Evolutionary conservation across 176 grass and related monocot genomes (phyloP), one percentile per base, ranked within the genome.

Genomic region (Hsuehochloa calcarea): DNA sequence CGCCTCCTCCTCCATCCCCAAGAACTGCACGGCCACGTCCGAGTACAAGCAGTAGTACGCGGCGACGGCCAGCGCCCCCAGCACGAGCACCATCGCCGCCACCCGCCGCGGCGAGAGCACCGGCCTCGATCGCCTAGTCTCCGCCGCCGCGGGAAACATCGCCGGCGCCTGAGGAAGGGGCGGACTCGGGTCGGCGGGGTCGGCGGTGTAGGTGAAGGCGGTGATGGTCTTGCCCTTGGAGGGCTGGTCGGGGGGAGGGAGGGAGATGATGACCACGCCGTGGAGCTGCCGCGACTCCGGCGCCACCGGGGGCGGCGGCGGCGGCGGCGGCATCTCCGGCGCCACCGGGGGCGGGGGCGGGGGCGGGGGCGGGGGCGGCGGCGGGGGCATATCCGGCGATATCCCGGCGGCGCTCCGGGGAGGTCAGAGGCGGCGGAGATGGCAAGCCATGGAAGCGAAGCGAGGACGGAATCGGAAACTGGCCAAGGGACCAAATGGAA

Each of bases 221-320:
- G 96, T 99, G 88, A 99, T 77, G 44, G 93, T 99, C 83, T 99
- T 99, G 65, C 96, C 96, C 86, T 99, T 99, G 86, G 86, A 96
- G n/a, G 93, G 91, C n/a, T 99, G 81, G 71, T 96, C 96, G 60
- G 88, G 43, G 54, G 96, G 93, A 10, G 96, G 93, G 37, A 99
- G 91, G 34, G 93, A 72, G 96, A 99, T 99, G 90, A 96, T 92
- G 78, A 99, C 93, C 63, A 99, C 90, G 68, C 96, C 96, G 46
- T 94, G 96, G 66, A 96, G 84, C 80, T 91, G 93, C 19, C 67
- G 77, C 4, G 6, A 38, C 49, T 66, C 54, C 78, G 47, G 31
- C 27, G 39, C 54, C 12, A 59, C 59, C 6, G 86, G 51, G 0
- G 82, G 82, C 0, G 77, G 82, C 0, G 34, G 77, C 52, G 70